Base-by-base conservation (phyloP, 2,329 filamentous ascomycete species). In the Thyridium curvatum region DNA sequence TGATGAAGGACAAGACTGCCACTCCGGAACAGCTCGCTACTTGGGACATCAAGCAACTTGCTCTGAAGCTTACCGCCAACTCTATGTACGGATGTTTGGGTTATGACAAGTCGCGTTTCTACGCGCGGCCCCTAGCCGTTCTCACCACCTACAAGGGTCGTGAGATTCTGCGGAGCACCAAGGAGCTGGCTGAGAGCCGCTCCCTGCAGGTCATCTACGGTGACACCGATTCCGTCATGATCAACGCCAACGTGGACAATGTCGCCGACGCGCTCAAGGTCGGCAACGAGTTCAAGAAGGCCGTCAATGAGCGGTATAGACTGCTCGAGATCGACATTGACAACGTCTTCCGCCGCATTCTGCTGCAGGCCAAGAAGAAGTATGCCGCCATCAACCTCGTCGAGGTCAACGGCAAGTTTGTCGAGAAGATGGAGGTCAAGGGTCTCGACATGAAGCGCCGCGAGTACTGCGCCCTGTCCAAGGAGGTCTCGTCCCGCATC, bases 211-310 rank as follows among this genome's bases (percentile, higher is more conserved):
- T 98, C 59, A 97, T 98, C 46, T 98, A 98, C 53, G 93, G 93
- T 68, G 93, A 98, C 64, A 98, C 93, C 12, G 93, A 98, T 64
- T 98, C 93, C 8, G 93, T 98, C 65, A 98, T 98, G 93, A 97
- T 98, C 70, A 98, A 98, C 56, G 94, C 93, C 46, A 97, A 97
- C 55, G 89, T 93, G 40, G 87, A 96, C 62, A 94, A 86, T 49
- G 85, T 97, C 21, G 80, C 86, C 26, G 89, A 94, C 53, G 93
- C 93, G 2, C 69, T 96, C 52, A 90, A 86, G 56, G 85, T 98
- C 37, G 94, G 93, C 41, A 82, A 88, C 33, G 88, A 97, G 46
- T 97, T 98, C 73, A 97, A 96, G 66, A 84, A 81, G 52, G 79
- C 87, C 17, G 93, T 98, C 64, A 98, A 98, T 56, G 87, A 95